A percentile compares a stretch with the other conserved stretches of the same genome.
Evolutionary conservation across 192 early-diverging fungal species (phyloP).

Genomic region (Backusella sp.): DNA sequence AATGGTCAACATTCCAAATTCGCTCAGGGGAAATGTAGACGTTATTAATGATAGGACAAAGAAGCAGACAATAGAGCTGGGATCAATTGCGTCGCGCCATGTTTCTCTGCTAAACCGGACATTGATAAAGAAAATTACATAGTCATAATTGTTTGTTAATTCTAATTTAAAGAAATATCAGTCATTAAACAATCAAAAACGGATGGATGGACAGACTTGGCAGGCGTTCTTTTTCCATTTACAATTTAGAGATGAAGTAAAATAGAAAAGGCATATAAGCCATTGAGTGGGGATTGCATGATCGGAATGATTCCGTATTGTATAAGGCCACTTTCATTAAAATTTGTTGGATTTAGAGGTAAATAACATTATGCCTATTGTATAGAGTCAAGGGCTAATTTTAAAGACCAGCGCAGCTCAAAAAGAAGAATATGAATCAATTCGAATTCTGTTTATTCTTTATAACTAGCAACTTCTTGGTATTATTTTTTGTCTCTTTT

Average conservation of each 20-base stretch:
- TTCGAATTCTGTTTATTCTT: conserved; percentile 1
- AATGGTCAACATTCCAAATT: not conserved
- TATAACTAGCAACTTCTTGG: not conserved
- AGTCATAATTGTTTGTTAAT: not conserved
- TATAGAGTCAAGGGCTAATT: not conserved
- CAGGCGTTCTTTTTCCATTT: not conserved
- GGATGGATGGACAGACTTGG: not conserved
- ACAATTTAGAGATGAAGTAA: not conserved
- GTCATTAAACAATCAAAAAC: not conserved
- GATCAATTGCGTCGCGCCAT: not conserved
- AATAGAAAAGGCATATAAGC: not conserved
- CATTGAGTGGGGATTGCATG: not conserved
- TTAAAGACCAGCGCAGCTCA: not conserved
- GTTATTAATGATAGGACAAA: not conserved
- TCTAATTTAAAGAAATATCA: not conserved
- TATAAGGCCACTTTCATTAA: not conserved
- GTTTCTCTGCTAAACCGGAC: not conserved
- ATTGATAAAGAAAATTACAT: not conserved
- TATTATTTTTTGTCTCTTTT: not conserved
- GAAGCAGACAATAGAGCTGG: conserved; percentile 2
- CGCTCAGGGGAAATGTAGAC: not conserved
- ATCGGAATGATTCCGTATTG: not conserved
- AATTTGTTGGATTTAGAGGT: not conserved
- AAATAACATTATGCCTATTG: not conserved
- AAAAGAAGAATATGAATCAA: conserved; percentile 2